A percentile compares a stretch with the other conserved stretches of the same genome.
phyloP scores from a whole-genome alignment of 2,329 filamentous ascomycete genomes.

The Graphilbum ipis-grandicollis region DNA sequence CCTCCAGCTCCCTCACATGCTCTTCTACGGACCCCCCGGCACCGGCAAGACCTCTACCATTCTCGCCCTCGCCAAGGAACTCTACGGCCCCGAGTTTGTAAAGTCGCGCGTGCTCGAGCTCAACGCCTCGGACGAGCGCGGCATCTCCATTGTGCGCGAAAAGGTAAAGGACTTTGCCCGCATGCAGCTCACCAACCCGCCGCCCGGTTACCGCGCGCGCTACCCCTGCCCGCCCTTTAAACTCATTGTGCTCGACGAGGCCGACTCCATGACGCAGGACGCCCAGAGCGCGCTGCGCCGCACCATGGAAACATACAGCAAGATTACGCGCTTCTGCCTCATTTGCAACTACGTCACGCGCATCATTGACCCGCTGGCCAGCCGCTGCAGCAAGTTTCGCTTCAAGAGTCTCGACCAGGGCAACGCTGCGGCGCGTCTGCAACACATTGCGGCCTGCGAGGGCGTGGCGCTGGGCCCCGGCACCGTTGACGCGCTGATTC shows the following conservation, averaged over 20 bases:
- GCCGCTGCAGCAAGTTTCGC: conserved; percentile 86
- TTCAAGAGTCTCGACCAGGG: conserved; percentile 90
- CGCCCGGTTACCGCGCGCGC: conserved; percentile 46
- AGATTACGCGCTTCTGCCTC: conserved; percentile 91
- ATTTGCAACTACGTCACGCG: conserved; percentile 98
- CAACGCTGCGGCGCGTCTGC: conserved; percentile 62
- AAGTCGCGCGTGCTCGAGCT: conserved; percentile 92
- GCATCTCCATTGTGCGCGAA: conserved; percentile 89
- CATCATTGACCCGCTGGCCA: conserved; percentile 92
- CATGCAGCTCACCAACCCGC: conserved; percentile 77
- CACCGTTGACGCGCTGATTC: conserved; percentile 67
- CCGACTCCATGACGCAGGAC: conserved; percentile 97
- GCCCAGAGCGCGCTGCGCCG: conserved; percentile 81
- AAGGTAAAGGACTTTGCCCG: conserved; percentile 98
- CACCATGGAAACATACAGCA: conserved; percentile 96
- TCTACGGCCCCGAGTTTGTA: conserved; percentile 89
- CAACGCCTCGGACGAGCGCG: conserved; percentile 97
- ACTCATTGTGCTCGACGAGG: conserved; percentile 96
- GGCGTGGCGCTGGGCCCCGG: conserved; percentile 60
- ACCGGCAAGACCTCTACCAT: conserved; percentile 98
- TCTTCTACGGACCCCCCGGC: conserved; percentile 95
- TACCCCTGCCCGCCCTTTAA: conserved; percentile 97
- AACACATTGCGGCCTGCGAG: conserved; percentile 69
- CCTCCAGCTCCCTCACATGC: conserved; percentile 81
- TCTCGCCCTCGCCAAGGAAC: conserved; percentile 88